Conservation (phyloP, 2,329 filamentous ascomycete species). For the Cadophora malorum region DNA sequence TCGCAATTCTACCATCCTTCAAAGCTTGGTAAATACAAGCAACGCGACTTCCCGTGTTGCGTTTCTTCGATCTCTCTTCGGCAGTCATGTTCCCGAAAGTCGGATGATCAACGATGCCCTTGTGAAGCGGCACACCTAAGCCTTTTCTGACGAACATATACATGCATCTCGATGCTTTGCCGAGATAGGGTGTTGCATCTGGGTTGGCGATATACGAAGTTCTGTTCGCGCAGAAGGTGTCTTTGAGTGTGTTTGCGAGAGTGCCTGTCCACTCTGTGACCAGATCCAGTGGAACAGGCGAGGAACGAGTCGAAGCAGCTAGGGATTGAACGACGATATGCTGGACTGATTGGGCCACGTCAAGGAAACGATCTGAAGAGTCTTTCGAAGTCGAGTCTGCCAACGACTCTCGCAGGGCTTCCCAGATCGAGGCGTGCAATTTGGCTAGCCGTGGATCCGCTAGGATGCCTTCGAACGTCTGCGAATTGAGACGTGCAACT, state of each 20-base stretch:
- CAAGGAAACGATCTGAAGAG: conserved; percentile 23
- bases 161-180: conserved; percentile 28
- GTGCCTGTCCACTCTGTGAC: conserved; percentile 20
- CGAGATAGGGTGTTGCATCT: conserved; percentile 20
- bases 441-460: not conserved
- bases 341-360: conserved; percentile 20
- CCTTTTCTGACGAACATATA: conserved; percentile 27
- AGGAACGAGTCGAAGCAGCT: not conserved
- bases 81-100: not conserved
- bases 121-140: conserved; percentile 5
- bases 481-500: not conserved
- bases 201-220: not conserved
- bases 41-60: conserved; percentile 22
- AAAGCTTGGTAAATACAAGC: conserved; percentile 20
- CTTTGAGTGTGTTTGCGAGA: conserved; percentile 4
- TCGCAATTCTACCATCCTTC: conserved; percentile 18
- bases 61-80: not conserved
- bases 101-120: conserved; percentile 25
- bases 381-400: conserved; percentile 20
- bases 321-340: conserved; percentile 17
- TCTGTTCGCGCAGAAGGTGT: conserved; percentile 15
- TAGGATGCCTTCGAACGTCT: not conserved
- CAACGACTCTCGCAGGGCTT: conserved; percentile 7
- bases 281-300: not conserved
- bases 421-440: not conserved